These are phyloP conservation scores for Gastroboletus turbinatus DNA, from an alignment of 1,284 basidiomycete genomes.

Conservation along the genomic window DNA sequence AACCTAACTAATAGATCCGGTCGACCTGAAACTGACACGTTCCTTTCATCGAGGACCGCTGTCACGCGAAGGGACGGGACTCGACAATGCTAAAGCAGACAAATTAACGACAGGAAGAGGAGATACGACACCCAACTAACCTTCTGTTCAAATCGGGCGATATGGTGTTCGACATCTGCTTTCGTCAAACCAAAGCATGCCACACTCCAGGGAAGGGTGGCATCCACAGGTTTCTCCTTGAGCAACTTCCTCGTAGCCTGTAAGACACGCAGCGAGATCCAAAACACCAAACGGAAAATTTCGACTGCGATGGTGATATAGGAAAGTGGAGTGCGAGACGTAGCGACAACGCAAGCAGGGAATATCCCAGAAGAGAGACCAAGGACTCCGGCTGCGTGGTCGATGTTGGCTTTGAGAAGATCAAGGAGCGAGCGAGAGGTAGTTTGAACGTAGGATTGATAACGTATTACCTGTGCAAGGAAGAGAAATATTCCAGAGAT, in stretches of 20 bases:
- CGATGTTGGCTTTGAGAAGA: slow-evolving; percentile 35
- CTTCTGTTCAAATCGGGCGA: slow-evolving; percentile 39
- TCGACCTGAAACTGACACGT: slow-evolving; percentile 57
- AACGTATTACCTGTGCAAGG: slow-evolving; percentile 53
- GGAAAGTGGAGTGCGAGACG: not conserved
- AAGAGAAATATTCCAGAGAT: slow-evolving; percentile 50
- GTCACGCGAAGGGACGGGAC: slow-evolving; percentile 45
- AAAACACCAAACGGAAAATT: slow-evolving; percentile 46
- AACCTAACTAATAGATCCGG: slow-evolving; percentile 51
- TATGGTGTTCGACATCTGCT: slow-evolving; percentile 36
- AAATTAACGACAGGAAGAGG: slow-evolving; percentile 6
- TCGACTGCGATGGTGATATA: not conserved
- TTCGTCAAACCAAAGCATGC: slow-evolving; percentile 46
- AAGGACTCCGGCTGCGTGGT: slow-evolving; percentile 43
- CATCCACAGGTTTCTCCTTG: slow-evolving; percentile 25
- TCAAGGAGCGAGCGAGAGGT: slow-evolving; percentile 36
- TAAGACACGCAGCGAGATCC: slow-evolving; percentile 53
- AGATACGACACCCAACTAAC: slow-evolving; percentile 21
- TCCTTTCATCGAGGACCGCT: slow-evolving; percentile 46
- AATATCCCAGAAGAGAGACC: slow-evolving; percentile 66
- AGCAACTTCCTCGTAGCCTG: slow-evolving; percentile 39
- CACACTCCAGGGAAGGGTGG: slow-evolving; percentile 50
- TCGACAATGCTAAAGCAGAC: slow-evolving; percentile 17
- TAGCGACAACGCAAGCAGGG: slow-evolving; percentile 45
- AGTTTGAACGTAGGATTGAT: slow-evolving; percentile 44